Base-by-base conservation (phyloP, 352 stramenopile species). In the Pythium aphanidermatum region DNA sequence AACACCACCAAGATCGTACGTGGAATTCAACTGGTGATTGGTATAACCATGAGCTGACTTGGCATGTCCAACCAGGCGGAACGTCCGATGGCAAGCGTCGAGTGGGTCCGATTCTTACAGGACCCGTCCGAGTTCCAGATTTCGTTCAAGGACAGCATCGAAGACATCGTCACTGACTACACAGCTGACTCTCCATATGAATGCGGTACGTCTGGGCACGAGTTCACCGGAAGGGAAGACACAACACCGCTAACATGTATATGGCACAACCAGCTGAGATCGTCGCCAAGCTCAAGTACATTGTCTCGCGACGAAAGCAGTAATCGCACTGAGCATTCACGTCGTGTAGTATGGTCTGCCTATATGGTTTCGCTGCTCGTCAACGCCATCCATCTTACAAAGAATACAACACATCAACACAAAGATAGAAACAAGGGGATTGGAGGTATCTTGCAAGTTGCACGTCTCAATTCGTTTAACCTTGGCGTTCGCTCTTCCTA, bases 251-350 rank as follows among this genome's bases (percentile, higher is more conserved):
- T n/a, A n/a, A n/a, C n/a, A n/a, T n/a, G n/a, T n/a, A n/a, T n/a
- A n/a, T n/a, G n/a, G n/a, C n/a, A n/a, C n/a, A n/a, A n/a, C n/a
- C 47, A 92, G 83, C 83, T 14, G 83, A 94, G 56, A 94, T 94
- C 37, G 83, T 92, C 19, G 83, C 83, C 30, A 94, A 94, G 57
- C 75, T 94, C 51, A 94, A 92, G 74, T 94, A 94, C 66, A 94
- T 94, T 54, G 45, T 91, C 37, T 92, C 81, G 23, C 63, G 78
- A 69, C 67, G 77, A 60, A 89, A 65, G 44, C 47, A 89, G 55
- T 84, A 68, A 19, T 51, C 14, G 17, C 13, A 7, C 26, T 19
- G 19, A 35, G 7, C 12, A 20, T 33, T 13, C 46, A 43, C 17
- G 8, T 5, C 16, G 6, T 13, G 44, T 2, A 19, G 25, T 21